Evolutionary conservation across 2,329 filamentous ascomycete species (phyloP).

Genomic region (Aspergillus caelatus): DNA sequence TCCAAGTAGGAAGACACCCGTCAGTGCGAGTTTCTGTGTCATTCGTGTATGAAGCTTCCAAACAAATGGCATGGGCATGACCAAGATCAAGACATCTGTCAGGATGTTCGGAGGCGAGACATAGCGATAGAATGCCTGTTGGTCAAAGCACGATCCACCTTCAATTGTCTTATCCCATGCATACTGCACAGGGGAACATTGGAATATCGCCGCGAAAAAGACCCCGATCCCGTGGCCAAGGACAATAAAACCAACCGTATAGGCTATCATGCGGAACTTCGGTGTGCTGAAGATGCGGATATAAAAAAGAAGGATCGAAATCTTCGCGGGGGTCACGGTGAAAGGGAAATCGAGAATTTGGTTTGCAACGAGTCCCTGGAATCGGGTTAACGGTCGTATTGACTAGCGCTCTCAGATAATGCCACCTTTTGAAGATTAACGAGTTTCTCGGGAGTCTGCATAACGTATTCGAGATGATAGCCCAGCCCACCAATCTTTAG

Average conservation of each 20-base stretch:
- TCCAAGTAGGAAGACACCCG: slow-evolving; percentile 25
- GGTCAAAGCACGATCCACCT: too few relatives aligned
- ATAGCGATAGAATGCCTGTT: too few relatives aligned
- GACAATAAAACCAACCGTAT: slow-evolving; percentile 22
- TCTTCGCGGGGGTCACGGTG: slow-evolving; percentile 26
- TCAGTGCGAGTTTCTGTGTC: slow-evolving; percentile 24
- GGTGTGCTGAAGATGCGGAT: slow-evolving; percentile 26
- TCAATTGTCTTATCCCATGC: too few relatives aligned
- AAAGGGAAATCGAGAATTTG: slow-evolving; percentile 22
- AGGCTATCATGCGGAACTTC: slow-evolving; percentile 21
- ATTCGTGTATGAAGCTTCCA: slow-evolving; percentile 17
- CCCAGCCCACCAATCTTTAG: slow-evolving; percentile 19
- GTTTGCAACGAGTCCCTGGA: too few relatives aligned
- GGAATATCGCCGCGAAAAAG: too few relatives aligned
- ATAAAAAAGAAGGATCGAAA: slow-evolving; percentile 29
- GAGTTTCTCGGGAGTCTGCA: slow-evolving; percentile 13
- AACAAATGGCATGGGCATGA: neutral
- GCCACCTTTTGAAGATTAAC: slow-evolving; percentile 21
- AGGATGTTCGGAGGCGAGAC: too few relatives aligned
- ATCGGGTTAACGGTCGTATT: too few relatives aligned
- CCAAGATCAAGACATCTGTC: too few relatives aligned
- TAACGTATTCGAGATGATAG: slow-evolving; percentile 17
- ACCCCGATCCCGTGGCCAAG: too few relatives aligned
- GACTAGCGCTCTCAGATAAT: too few relatives aligned
- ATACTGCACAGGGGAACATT: too few relatives aligned